Evolutionary conservation across 2,329 filamentous ascomycete genomes (phyloP), one percentile per base, ranked within the genome.

Genomic region (Arthrobotrys sinensis): DNA sequence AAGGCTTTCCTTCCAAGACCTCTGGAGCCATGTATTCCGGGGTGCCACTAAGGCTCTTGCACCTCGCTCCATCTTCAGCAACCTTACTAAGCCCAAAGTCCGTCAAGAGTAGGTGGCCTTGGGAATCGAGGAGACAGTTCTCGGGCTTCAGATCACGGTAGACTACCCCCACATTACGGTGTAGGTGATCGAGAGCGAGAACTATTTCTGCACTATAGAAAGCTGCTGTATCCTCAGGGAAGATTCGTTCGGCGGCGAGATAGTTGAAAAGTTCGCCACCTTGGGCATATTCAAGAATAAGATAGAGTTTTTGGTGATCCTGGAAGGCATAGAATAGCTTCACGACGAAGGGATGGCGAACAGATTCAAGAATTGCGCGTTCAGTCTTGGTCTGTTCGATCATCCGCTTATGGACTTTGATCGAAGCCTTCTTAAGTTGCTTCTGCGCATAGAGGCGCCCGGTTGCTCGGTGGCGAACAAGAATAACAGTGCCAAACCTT

Each of bases 181-280:
- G 96, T 28, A 99, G 89, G 84, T 99, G 94, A 43, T 95, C 93
- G 55, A 99, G 89, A 34, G 96, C 96, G 24, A 99, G 89, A 3
- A 97, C 90, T 90, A 99, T 96, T 86, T 99, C 94, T 0, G 94
- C 96, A 93, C 98, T 97, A 88, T 99, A 99, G 85, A 98, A 99
- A 0, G 94, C 93, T 0, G 95, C 92, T 1, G 92, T 92, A 14
- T 92, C 88, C 85, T 98, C 95, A 12, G 92, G 88, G 81, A 99
- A 98, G 93, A 98, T 98, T 84, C 93, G 93, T 84, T 98, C 94
- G 80, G 93, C 92, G 76, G 91, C 93, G 28, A 99, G 88, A 83
- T 98, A 95, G n/a, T 93, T 94, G 84, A 99, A 99, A 4, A 99
- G 88, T 85, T 99, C 96, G 71, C 96, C 96, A 43, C 96, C 96